Conservation (phyloP, 805 yeast genomes). For the Wickerhamiella galacta region DNA sequence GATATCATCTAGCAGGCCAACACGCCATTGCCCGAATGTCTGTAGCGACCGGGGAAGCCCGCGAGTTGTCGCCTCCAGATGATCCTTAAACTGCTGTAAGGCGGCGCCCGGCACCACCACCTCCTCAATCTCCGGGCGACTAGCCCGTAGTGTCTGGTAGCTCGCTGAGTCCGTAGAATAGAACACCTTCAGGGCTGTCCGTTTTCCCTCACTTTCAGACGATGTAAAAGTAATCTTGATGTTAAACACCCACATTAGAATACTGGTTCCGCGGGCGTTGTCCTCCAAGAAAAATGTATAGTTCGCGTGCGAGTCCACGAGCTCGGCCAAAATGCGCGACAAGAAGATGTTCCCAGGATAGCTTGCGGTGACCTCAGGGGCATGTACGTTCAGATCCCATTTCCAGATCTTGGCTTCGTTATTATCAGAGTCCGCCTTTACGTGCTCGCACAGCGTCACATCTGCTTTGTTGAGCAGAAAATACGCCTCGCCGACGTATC, state of each 20-base stretch:
- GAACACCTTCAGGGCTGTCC: conserved; percentile 29
- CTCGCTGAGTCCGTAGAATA: conserved; percentile 23
- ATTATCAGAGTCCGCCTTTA: too few species aligned
- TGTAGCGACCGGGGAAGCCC: conserved; percentile 23
- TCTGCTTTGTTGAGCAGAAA: conserved; percentile 25
- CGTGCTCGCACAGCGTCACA: conserved; percentile 1
- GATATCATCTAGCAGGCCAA: too few species aligned
- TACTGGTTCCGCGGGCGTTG: not conserved
- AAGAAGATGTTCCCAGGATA: conserved; percentile 10
- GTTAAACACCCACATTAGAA: conserved; percentile 34
- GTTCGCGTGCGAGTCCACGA: conserved; percentile 20
- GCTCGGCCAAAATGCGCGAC: conserved; percentile 14
- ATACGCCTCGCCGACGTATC: conserved; percentile 44
- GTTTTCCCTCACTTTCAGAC: conserved; percentile 10
- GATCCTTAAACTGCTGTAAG: conserved; percentile 17
- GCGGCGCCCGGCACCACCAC: conserved; percentile 23
- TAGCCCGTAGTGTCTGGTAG: conserved; percentile 18
- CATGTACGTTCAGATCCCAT: conserved; percentile 35
- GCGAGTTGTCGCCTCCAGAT: conserved; percentile 19
- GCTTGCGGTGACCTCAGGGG: too few species aligned
- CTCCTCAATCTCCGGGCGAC: conserved; percentile 27
- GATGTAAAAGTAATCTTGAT: conserved; percentile 22
- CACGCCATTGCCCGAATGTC: conserved; percentile 18
- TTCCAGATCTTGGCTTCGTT: conserved; percentile 30
- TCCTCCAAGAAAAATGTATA: conserved; percentile 15